Conservation (phyloP, 768 basidiomycete genomes). For the Lactifluus echinatus region DNA sequence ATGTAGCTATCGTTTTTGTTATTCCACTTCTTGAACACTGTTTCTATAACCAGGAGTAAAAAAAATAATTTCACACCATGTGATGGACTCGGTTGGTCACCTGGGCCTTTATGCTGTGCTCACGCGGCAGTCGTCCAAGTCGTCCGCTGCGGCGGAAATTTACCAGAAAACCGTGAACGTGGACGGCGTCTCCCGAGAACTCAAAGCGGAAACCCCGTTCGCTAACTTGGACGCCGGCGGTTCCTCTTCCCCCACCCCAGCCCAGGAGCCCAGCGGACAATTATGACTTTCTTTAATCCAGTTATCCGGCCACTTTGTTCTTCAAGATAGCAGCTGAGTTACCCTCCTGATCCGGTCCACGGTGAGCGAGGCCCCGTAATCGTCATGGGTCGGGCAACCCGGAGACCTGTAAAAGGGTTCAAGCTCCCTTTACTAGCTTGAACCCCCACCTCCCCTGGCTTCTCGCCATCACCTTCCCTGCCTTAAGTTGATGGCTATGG, state of each 20-base stretch:
- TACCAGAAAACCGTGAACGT: not conserved
- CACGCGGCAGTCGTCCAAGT: not conserved
- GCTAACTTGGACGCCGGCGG: not conserved
- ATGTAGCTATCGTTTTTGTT: constrained; percentile 6
- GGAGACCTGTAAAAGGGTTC: not conserved
- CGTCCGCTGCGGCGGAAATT: constrained; percentile 4
- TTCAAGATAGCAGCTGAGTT: too few relatives aligned
- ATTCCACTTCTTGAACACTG: not conserved
- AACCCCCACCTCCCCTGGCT: not conserved
- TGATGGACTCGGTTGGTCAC: not conserved
- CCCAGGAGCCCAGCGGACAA: not conserved
- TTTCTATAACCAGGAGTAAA: not conserved
- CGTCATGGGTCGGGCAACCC: not conserved
- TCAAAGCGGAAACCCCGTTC: constrained; percentile 5
- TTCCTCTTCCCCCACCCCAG: not conserved
- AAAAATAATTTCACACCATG: not conserved
- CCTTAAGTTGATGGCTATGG: not conserved
- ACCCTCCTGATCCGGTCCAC: too few relatives aligned
- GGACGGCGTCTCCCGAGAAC: constrained; percentile 7
- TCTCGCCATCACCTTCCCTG: not conserved
- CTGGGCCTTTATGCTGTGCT: not conserved
- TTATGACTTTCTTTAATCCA: not conserved
- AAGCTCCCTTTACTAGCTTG: not conserved
- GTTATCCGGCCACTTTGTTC: not conserved
- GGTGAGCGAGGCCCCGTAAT: not conserved